Percentiles rank a stretch among this genome's conserved stretches.
phyloP scores from a whole-genome alignment of 139 green algal species.

The Chlorella sp. region DNA sequence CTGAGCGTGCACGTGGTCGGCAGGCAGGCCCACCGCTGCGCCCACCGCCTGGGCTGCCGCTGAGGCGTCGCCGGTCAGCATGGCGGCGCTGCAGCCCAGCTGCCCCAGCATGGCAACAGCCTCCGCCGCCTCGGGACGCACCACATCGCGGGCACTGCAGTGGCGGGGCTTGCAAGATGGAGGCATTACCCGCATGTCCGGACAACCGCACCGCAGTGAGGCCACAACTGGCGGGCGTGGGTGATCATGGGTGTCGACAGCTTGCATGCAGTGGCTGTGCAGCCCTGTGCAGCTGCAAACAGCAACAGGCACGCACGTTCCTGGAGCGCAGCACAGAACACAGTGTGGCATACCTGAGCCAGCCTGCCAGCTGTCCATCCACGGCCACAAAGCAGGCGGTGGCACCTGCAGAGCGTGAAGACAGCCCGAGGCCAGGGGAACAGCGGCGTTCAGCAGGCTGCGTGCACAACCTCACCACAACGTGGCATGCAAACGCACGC shows the following conservation, averaged over 20 bases:
- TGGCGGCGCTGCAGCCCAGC: slow-evolving; percentile 56
- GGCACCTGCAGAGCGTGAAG: background rate
- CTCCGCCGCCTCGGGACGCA: slow-evolving; percentile 33
- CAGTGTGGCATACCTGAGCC: background rate
- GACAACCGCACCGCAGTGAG: no score
- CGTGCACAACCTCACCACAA: no score
- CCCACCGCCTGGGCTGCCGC: slow-evolving; percentile 64
- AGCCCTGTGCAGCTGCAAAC: background rate
- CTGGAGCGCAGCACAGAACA: no score
- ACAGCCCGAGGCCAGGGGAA: no score
- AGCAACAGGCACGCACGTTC: no score
- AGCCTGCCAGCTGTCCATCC: slow-evolving; percentile 26
- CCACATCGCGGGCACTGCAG: slow-evolving; percentile 26
- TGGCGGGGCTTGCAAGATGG: no score
- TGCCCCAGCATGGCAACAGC: slow-evolving; percentile 37
- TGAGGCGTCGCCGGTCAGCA: slow-evolving; percentile 77
- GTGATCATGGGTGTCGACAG: no score
- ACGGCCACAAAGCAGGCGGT: slow-evolving; percentile 41
- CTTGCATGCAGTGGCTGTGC: no score
- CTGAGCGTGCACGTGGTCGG: slow-evolving; percentile 54
- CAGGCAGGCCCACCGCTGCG: slow-evolving; percentile 63
- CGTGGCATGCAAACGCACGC: no score
- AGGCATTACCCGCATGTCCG: no score
- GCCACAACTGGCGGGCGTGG: no score
- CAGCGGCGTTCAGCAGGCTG: no score